Base-by-base conservation (phyloP, 352 stramenopile genomes). In the Phytophthora fragariae region DNA sequence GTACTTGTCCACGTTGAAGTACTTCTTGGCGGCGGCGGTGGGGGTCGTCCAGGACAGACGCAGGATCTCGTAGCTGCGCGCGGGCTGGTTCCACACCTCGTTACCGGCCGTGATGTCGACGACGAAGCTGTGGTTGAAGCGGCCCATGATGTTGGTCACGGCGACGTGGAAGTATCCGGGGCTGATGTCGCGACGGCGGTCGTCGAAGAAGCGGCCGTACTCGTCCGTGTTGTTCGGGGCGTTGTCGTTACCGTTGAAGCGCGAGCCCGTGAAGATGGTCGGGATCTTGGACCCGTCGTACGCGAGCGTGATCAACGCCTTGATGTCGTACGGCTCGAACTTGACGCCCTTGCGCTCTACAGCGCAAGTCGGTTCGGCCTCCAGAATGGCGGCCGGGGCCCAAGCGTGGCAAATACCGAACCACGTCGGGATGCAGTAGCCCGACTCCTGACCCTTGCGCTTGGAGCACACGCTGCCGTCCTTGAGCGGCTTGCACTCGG, bases 81-180 rank as follows among this genome's bases (percentile, higher is more conserved):
- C 82, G 8, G 83, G 83, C 44, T 91, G 83, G 68, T 91, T 91
- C 83, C 83, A 91, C n/a, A 91, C 83, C 62, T 89, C 79, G 15
- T 80, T 74, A 29, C 82, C 82, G 4, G 83, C 81, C 0, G 79
- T 82, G n/a, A 85, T 82, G 57, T 91, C 83, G 31, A 91, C 61
- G 4, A 91, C 65, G 54, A 91, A 91, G 27, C 65, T 82, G 44
- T 73, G 67, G 35, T 84, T 84, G 29, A 88, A 80, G 14, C 76
- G 64, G 0, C 82, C 78, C 60, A 91, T 79, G 64, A 89, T 81
- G 70, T 91, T 91, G 35, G 76, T 57, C 8, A 78, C 57, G 11
- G 82, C 81, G 47, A 91, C 69, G 76, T 89, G 82, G 59, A 91
- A 91, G 66, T 81, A 88, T 8, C 83, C 82, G 5, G 83, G 73